A percentile compares a stretch with the other conserved stretches of the same genome.
These are phyloP conservation scores for Solanum sitiens DNA, from an alignment of 257 asterid species.

Conservation along the genomic window DNA sequence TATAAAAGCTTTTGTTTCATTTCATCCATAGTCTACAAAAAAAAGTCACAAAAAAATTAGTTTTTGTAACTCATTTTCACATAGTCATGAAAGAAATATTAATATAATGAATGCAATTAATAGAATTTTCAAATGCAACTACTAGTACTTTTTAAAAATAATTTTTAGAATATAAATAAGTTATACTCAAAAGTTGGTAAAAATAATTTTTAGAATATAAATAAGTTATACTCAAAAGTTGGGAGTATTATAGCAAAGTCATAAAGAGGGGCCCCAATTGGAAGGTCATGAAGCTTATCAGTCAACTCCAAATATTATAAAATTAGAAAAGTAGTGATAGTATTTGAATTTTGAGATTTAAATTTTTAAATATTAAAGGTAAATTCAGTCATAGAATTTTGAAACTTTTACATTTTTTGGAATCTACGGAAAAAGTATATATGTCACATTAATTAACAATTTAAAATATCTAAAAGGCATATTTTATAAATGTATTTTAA, in stretches of 20 bases:
- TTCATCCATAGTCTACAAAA: conserved; percentile 26
- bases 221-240: background rate
- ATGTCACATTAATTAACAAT: background rate
- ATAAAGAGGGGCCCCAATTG: background rate
- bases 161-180: too few relatives aligned
- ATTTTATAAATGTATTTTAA: accelerated
- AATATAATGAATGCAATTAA: background rate
- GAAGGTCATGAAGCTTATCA: background rate
- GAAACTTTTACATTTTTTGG: background rate
- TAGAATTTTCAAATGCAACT: background rate
- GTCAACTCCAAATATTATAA: background rate
- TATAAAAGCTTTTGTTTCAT: conserved; percentile 20
- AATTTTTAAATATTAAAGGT: background rate
- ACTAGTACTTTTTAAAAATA: background rate
- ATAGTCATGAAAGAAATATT: background rate
- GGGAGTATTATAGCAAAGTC: background rate
- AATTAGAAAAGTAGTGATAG: background rate
- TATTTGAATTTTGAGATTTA: accelerated
- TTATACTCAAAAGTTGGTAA: too few relatives aligned
- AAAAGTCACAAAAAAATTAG: background rate
- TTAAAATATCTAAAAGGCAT: background rate
- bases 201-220: background rate
- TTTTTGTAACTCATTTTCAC: background rate
- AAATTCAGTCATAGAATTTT: accelerated
- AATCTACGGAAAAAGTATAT: background rate